Percentiles rank a stretch among this genome's conserved stretches.
Evolutionary conservation across 805 yeast species (phyloP).

Genomic region (Pichia deserticola): DNA sequence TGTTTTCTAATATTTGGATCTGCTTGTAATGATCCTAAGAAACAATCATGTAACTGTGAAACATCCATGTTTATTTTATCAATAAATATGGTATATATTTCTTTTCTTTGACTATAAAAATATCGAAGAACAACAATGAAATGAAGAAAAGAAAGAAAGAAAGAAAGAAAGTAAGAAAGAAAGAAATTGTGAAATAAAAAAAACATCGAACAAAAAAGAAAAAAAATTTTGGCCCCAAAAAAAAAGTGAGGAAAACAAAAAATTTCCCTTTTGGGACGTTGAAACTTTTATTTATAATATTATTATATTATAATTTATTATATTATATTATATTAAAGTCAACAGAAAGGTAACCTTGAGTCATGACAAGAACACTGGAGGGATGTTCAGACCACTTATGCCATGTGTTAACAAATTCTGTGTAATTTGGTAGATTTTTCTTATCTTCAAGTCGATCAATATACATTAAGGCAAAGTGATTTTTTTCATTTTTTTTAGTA

Average conservation of each 20-base stretch:
- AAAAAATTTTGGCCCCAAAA: background rate
- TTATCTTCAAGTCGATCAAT: background rate
- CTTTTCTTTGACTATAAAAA: too few relatives aligned
- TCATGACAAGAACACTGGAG: background rate
- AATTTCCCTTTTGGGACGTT: too few relatives aligned
- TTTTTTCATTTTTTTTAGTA: background rate
- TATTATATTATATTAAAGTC: too few relatives aligned
- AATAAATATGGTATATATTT: too few relatives aligned
- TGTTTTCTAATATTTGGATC: slow-evolving; percentile 51
- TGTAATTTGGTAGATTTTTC: too few relatives aligned
- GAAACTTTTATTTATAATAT: too few relatives aligned
- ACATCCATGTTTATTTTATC: too few relatives aligned
- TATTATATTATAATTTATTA: too few relatives aligned
- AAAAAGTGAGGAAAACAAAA: too few relatives aligned
- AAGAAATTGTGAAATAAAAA: too few relatives aligned
- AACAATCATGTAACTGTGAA: slow-evolving; percentile 59
- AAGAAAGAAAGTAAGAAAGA: background rate
- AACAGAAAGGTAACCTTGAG: too few relatives aligned
- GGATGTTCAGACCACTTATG: background rate
- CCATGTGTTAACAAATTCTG: background rate
- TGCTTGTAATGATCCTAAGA: slow-evolving; percentile 70
- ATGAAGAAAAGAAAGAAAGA: background rate
- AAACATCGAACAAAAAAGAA: background rate
- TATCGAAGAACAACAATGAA: too few relatives aligned
- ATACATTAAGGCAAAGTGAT: background rate